A percentile compares a stretch with the other conserved stretches of the same genome.
Conservation (phyloP, 345 rosid genomes). For the Eucalyptus cloeziana region DNA sequence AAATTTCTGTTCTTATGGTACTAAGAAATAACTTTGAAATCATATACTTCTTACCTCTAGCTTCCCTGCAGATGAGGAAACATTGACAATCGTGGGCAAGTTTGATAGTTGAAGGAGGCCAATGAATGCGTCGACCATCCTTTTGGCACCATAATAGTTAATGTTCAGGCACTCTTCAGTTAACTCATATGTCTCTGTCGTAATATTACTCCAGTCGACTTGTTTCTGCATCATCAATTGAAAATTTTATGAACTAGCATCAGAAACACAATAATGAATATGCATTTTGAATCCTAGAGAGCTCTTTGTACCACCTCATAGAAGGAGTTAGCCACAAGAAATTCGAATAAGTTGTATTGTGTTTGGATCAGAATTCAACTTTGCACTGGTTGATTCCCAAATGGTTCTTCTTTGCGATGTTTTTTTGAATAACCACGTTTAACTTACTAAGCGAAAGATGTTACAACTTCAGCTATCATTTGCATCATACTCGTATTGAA, state of each 20-base stretch:
- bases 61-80: constrained; percentile 25
- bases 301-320: neutral
- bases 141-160: constrained; percentile 43
- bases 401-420: neutral
- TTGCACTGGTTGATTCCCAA: neutral
- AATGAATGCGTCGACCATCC: constrained; percentile 29
- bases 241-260: neutral
- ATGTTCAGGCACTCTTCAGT: constrained; percentile 19
- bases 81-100: constrained; percentile 35
- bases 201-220: constrained; percentile 7
- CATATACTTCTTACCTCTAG: constrained; percentile 13
- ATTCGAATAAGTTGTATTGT: neutral
- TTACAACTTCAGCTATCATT: neutral
- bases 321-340: neutral
- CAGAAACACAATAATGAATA: neutral
- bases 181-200: constrained; percentile 17
- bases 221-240: neutral
- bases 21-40: neutral
- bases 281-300: neutral
- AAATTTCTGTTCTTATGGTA: neutral
- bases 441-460: neutral
- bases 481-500: neutral
- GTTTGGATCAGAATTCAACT: neutral
- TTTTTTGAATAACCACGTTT: neutral
- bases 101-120: constrained; percentile 35